Percentiles rank a stretch among this genome's conserved stretches.
Conservation (phyloP, 441 rosid species). For the Pelargonium fulgidum region DNA sequence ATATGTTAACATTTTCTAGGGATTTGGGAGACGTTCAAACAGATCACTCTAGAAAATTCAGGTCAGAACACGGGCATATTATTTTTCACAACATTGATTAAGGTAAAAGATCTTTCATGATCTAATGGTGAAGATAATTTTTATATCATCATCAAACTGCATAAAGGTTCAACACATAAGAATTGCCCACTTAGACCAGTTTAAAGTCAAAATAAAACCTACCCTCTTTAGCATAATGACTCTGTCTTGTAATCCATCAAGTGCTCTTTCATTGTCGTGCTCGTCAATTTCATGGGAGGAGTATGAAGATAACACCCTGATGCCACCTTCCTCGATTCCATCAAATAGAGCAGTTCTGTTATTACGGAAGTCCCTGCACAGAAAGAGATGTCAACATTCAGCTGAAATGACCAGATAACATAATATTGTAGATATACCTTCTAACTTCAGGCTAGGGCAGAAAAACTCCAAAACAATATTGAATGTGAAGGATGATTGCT, state of each 20-base stretch:
- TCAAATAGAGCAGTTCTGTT: conserved; percentile 72
- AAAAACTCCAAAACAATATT: neutral
- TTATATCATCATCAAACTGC: too few relatives aligned
- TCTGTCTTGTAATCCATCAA: conserved; percentile 88
- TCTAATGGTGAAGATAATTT: too few relatives aligned
- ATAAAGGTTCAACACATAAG: too few relatives aligned
- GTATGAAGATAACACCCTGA: conserved; percentile 72
- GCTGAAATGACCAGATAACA: conserved; percentile 9
- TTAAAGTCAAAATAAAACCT: conserved; percentile 29
- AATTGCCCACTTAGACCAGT: too few relatives aligned
- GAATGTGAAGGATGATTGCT: neutral
- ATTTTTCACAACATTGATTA: neutral
- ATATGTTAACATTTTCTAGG: conserved; percentile 17
- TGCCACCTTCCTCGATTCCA: conserved; percentile 92
- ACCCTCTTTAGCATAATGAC: conserved; percentile 82
- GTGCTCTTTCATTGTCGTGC: conserved; percentile 85
- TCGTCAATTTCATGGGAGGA: conserved; percentile 79
- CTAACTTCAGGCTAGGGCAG: too few relatives aligned
- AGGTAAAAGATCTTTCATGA: too few relatives aligned
- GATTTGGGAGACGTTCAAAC: conserved; percentile 3
- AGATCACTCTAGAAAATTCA: conserved; percentile 5
- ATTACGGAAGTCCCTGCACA: conserved; percentile 62
- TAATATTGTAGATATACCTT: neutral
- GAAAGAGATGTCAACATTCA: conserved; percentile 13
- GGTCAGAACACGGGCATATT: neutral